These are phyloP conservation scores for Heimioporus sp. DNA, from an alignment of 768 basidiomycete genomes.

Conservation along the genomic window DNA sequence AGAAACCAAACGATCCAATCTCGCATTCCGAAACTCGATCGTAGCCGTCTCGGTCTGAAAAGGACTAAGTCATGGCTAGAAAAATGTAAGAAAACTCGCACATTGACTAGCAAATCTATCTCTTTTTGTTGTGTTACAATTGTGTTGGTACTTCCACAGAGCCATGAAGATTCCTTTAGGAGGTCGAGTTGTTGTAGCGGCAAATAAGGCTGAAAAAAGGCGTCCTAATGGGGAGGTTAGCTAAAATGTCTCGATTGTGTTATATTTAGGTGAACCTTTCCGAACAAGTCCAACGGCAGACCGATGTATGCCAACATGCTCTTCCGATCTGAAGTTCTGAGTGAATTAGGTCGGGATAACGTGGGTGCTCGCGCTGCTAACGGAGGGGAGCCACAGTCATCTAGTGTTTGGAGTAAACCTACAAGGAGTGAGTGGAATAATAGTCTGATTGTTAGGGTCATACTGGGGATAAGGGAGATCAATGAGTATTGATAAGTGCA, in stretches of 20 bases:
- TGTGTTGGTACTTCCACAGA: conserved; percentile 93
- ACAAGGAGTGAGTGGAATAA: conserved; percentile 3
- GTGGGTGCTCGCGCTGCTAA: conserved; percentile 61
- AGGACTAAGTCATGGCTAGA: background rate
- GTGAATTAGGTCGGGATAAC: conserved; percentile 69
- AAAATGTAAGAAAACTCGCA: conserved; percentile 24
- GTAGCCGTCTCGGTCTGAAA: conserved; percentile 78
- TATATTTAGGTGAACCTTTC: conserved; percentile 52
- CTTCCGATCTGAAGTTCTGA: conserved; percentile 85
- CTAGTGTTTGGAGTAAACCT: conserved; percentile 86
- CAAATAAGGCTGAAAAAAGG: conserved; percentile 97
- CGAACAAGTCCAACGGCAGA: conserved; percentile 91
- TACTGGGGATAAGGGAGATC: conserved; percentile 89
- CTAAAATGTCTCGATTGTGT: background rate
- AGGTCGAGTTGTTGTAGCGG: conserved; percentile 94
- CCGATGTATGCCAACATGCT: conserved; percentile 92
- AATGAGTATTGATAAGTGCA: conserved; percentile 98
- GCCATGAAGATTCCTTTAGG: conserved; percentile 76
- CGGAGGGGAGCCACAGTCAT: conserved; percentile 89
- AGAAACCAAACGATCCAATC: conserved; percentile 70
- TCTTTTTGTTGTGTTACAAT: conserved; percentile 94
- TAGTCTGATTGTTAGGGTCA: background rate
- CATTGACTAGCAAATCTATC: conserved; percentile 88
- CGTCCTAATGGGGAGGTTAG: conserved; percentile 49
- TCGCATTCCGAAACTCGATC: conserved; percentile 85